Evolutionary conservation across 2,329 filamentous ascomycete species (phyloP), one percentile per base, ranked within the genome.

Genomic region (Cordyceps farinosa): DNA sequence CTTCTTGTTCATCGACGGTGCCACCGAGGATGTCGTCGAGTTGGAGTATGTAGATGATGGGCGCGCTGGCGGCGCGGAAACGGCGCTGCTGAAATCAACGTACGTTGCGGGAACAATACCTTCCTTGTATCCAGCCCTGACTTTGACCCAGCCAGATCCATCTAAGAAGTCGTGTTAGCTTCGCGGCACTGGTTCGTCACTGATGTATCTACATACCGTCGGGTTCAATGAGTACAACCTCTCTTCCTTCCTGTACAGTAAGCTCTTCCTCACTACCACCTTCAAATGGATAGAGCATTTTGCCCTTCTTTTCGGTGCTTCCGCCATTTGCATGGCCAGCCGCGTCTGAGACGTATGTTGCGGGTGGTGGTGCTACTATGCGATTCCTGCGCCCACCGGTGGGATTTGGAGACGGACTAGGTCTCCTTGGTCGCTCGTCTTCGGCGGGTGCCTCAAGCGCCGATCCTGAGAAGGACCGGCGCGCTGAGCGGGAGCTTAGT

Each of bases 31-130:
- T 10, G 74, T 74, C 3, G 75, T 76, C 13, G 90, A 93, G 67
- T 87, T 91, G 5, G 92, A 96, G 71, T 92, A 92, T 0, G 86
- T 87, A 9, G 90, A 94, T 44, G 85, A 83, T 0, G 90, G 90
- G 2, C 90, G 86, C n/a, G 78, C 71, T 62, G 81, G 74, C 11
- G 80, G 77, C 3, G 77, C 75, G 8, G 79, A 75, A 17, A 77
- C 73, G 40, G 79, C 69, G 3, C 85, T 76, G 32, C 82, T 76
- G 10, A 89, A 73, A 70, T 98, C 93, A 51, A 97, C 81, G 74
- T 99, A 99, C 6, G 88, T 84, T 6, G 92, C 85, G 1, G 95
- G 95, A 0, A 99, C 93, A 32, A 98, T 83, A 44, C 95, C 95
- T 77, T 94, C 89, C 68, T 87, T 87, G 68, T 84, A 84, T 22